Conservation (phyloP, 2,329 filamentous ascomycete genomes). For the Phyllosticta citribraziliensis region DNA sequence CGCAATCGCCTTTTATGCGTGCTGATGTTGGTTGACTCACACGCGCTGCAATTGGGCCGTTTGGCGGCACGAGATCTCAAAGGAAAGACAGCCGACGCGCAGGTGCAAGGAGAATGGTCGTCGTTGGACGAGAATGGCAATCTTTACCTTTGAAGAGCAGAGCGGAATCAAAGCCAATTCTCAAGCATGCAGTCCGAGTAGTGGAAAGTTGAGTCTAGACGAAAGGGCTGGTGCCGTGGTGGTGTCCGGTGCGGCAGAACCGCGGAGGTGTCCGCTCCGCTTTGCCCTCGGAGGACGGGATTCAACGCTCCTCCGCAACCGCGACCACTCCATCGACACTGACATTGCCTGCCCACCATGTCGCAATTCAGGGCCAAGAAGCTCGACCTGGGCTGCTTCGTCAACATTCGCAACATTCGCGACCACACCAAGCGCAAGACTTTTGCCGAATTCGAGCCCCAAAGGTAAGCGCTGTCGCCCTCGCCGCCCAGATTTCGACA, state of each 20-base stretch:
- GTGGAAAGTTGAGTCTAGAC: background rate
- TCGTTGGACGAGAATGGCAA: background rate
- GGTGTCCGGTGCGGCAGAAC: background rate
- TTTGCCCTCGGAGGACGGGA: background rate
- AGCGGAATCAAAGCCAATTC: background rate
- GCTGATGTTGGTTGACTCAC: background rate
- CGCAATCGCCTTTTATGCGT: background rate
- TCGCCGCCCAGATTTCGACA: background rate
- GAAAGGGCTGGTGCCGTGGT: background rate
- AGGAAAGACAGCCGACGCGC: background rate
- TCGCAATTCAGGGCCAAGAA: slow-evolving; percentile 81
- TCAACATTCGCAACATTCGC: slow-evolving; percentile 79
- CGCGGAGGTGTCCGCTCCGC: background rate
- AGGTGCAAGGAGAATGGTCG: background rate
- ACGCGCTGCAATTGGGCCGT: background rate
- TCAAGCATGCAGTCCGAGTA: background rate
- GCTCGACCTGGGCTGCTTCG: slow-evolving; percentile 77
- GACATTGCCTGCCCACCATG: slow-evolving; percentile 21
- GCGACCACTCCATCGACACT: background rate
- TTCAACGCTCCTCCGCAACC: background rate
- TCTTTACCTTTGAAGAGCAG: background rate
- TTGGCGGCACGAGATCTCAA: background rate
- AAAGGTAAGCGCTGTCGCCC: slow-evolving; percentile 52
- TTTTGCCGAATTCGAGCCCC: slow-evolving; percentile 75
- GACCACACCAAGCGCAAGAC: slow-evolving; percentile 96